Evolutionary conservation across 2,329 filamentous ascomycete genomes (phyloP), one percentile per base, ranked within the genome.

Genomic region (Biscogniauxia marginata): DNA sequence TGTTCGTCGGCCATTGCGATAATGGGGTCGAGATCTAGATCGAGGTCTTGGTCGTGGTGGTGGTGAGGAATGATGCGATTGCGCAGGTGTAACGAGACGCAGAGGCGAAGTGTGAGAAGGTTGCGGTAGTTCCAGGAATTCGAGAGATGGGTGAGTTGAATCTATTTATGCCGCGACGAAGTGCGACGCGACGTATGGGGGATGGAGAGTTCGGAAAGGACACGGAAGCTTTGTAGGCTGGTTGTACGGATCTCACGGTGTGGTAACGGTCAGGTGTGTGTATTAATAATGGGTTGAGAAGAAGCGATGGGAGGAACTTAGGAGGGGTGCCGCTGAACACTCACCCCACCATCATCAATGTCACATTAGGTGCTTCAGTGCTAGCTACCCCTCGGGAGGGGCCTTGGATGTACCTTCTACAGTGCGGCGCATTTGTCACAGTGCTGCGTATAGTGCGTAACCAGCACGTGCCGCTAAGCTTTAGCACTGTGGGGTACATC

Each of bases 1-100:
- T 96, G 91, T 67, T 90, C 87, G 65, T 88, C 85, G 58, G 86
- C 78, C 89, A 93, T 92, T 68, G 65, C 49, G 46, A 22, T n/a
- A n/a, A n/a, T 51, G 23, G 55, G 20, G 24, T 43, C 50, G 48
- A 44, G 34, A 55, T 50, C 49, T 30, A 43, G 50, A 52, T 34
- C 8, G 44, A 46, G 5, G 30, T 44, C 7, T 34, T 16, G 22
- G 24, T 5, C 22, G 47, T 57, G 39, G 19, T 18, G 44, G n/a
- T n/a, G n/a, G n/a, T n/a, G n/a, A n/a, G n/a, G n/a, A n/a, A n/a
- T n/a, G n/a, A n/a, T n/a, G n/a, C n/a, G n/a, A n/a, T n/a, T n/a
- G n/a, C n/a, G n/a, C n/a, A n/a, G n/a, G n/a, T n/a, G n/a, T n/a
- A n/a, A n/a, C n/a, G n/a, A n/a, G n/a, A n/a, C n/a, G n/a, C n/a